Evolutionary conservation across 768 basidiomycete species (phyloP).

Genomic region (Macrolepiota dolichaula): DNA sequence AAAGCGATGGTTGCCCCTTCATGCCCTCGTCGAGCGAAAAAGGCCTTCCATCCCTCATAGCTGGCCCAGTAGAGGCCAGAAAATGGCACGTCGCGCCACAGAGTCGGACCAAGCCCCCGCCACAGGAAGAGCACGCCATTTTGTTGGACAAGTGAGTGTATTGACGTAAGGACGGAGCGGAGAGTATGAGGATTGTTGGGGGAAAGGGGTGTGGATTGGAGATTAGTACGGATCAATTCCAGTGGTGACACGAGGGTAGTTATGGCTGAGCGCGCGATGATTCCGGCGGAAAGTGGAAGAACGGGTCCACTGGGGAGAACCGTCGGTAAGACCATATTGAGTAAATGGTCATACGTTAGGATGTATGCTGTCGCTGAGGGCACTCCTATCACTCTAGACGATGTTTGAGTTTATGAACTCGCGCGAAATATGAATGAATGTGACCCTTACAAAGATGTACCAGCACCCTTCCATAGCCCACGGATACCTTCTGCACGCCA

Average conservation of each 20-base stretch:
- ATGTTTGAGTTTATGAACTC: conserved; percentile 11
- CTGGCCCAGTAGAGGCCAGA: conserved; percentile 96
- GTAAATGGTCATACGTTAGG: conserved; percentile 89
- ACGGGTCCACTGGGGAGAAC: conserved; percentile 49
- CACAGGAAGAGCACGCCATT: conserved; percentile 76
- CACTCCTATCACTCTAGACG: conserved; percentile 76
- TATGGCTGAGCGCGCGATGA: conserved; percentile 76
- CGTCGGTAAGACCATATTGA: conserved; percentile 58
- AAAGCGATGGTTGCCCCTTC: conserved; percentile 74
- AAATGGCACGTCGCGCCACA: conserved; percentile 98
- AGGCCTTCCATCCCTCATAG: conserved; percentile 80
- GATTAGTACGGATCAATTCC: conserved; percentile 90
- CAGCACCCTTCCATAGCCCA: conserved; percentile 94
- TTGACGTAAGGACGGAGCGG: conserved; percentile 63
- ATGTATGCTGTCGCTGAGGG: conserved; percentile 94
- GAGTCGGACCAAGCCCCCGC: conserved; percentile 86
- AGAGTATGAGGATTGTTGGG: conserved; percentile 73
- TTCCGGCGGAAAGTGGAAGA: conserved; percentile 78
- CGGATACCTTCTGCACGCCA: conserved; percentile 75
- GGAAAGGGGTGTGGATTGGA: conserved; percentile 82
- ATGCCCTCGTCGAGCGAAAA: conserved; percentile 49
- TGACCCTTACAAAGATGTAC: conserved; percentile 88
- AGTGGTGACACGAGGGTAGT: conserved; percentile 81
- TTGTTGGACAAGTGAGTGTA: conserved; percentile 54
- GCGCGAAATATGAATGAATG: background rate